Evolutionary conservation across 208 protist species (phyloP).

Genomic region (Leishmania tarentolae): DNA sequence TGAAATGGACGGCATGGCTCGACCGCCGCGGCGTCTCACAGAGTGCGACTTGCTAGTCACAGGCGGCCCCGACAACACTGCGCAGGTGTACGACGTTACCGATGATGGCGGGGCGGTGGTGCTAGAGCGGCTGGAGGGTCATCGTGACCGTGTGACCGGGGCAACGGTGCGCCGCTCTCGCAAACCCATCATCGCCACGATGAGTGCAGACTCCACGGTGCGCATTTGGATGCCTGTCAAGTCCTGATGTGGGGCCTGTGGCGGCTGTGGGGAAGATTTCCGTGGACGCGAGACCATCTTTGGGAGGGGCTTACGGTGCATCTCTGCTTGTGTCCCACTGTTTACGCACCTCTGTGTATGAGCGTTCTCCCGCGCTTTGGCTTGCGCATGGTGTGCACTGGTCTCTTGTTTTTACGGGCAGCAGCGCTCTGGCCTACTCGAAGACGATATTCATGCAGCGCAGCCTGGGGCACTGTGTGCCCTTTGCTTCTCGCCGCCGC

Average conservation of each 20-base stretch:
- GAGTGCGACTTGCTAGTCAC: constrained; percentile 85
- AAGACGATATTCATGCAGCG: background rate
- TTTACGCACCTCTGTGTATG: background rate
- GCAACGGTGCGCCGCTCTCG: constrained; percentile 66
- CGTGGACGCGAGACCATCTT: background rate
- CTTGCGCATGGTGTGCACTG: background rate
- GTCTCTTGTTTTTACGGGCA: background rate
- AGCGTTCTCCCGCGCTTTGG: background rate
- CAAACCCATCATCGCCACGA: constrained; percentile 84
- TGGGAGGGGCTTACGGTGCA: background rate
- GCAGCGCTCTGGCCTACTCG: background rate
- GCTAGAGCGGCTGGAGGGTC: constrained; percentile 80
- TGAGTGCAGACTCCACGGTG: constrained; percentile 83
- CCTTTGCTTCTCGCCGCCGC: background rate
- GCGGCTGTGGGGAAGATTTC: constrained; percentile 21
- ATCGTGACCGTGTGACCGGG: constrained; percentile 84
- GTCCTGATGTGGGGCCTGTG: constrained; percentile 9
- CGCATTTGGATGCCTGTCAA: constrained; percentile 84
- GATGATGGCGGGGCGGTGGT: constrained; percentile 56
- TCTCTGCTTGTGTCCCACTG: constrained; percentile 14
- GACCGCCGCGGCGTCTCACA: constrained; percentile 52
- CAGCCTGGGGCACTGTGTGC: background rate
- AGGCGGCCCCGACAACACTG: constrained; percentile 74
- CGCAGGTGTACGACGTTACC: constrained; percentile 82
- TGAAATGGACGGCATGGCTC: constrained; percentile 78